A percentile compares a stretch with the other conserved stretches of the same genome.
Conservation (phyloP, 1,139 yeast genomes). For the Suhomyces chickasaworum region DNA sequence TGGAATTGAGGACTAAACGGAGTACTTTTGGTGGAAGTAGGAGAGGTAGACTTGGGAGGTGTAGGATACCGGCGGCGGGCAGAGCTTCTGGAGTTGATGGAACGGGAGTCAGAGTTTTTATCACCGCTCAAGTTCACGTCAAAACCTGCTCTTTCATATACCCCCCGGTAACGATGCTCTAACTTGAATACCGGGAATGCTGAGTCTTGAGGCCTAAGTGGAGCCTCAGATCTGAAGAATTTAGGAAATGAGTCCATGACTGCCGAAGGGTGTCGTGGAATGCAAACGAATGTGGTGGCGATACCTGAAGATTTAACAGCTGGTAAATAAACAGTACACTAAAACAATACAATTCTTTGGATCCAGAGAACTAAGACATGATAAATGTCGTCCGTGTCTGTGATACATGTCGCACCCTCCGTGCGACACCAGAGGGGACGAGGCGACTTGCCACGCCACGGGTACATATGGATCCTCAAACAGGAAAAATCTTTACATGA, state of each 20-base stretch:
- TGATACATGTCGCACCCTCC: background rate
- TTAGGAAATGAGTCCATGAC: constrained; percentile 30
- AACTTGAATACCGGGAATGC: constrained; percentile 65
- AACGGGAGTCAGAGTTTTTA: constrained; percentile 16
- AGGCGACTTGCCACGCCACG: background rate
- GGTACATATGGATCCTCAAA: background rate
- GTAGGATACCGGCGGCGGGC: constrained; percentile 12
- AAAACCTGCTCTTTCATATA: constrained; percentile 68
- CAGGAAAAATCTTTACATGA: background rate
- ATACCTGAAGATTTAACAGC: background rate
- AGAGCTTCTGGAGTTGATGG: constrained; percentile 12
- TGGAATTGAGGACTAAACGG: constrained; percentile 13
- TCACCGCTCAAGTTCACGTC: constrained; percentile 41
- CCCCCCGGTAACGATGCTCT: constrained; percentile 57
- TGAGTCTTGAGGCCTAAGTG: constrained; percentile 37
- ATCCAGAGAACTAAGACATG: background rate
- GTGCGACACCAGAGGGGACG: background rate
- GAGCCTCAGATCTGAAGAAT: constrained; percentile 32
- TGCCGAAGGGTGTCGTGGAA: background rate
- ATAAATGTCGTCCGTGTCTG: background rate
- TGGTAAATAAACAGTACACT: constrained; percentile 6
- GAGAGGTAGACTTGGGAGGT: constrained; percentile 16
- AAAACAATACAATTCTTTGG: background rate
- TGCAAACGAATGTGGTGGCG: constrained; percentile 3
- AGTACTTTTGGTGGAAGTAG: constrained; percentile 14